Base-by-base conservation (phyloP, 1,139 yeast genomes). In the Candida sp. region DNA sequence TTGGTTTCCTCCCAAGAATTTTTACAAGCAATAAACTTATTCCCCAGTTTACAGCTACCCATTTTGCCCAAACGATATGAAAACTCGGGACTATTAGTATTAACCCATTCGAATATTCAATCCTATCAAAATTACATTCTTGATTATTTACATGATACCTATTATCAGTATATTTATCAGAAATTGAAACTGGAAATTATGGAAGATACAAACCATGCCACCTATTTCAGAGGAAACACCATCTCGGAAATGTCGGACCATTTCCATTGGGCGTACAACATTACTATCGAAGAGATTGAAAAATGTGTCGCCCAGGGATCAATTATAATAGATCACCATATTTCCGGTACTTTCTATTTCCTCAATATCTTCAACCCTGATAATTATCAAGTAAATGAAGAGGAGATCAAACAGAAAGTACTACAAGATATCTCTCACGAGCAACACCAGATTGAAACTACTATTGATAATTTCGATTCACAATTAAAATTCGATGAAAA, bases 251-350 rank as follows among this genome's bases (percentile, higher is more conserved):
- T 73, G 7, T 64, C 74, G 5, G 65, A 59, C 38, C 52, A 60
- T 33, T 68, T 73, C 43, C 64, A 63, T 38, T 87, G 95, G 91
- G 82, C 91, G 15, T 71, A 83, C 36, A 78, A 81, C 29, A 81
- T 88, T 15, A 76, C 91, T 3, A 70, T 69, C 12, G 95, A 87
- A 56, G 88, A 87, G 50, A 61, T 88, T 15, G 81, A 80, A 43
- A 68, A 73, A 46, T 82, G 87, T 22, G 76, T 86, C 32, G 73
- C 70, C 5, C 58, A 64, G 3, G 93, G 90, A 1, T 63, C 64
- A 1, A 57, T 87, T 1, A 81, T 85, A 8, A 71, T 87, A 7
- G 96, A 88, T 60, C 83, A 82, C 49, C 78, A 79, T 45, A 69
- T 82, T 4, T 71, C 79, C 36, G 91, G 91, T 0, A 71, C 81